Evolutionary conservation across 2,329 filamentous ascomycete genomes (phyloP).

Genomic region (Aspergillus pseudoglaucus): DNA sequence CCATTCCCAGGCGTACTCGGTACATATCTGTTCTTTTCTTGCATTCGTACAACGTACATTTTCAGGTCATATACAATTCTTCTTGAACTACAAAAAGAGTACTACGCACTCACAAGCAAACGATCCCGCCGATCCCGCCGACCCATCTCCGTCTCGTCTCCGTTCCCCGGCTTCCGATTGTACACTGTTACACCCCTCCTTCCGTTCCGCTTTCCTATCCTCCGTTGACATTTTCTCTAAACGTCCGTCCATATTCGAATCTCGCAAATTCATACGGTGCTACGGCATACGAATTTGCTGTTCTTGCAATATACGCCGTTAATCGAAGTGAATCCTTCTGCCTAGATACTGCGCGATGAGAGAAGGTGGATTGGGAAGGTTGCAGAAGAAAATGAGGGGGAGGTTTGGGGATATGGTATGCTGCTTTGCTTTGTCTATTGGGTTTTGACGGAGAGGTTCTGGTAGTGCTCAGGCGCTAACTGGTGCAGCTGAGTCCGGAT

Average conservation of each 20-base stretch:
- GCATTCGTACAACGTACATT: too few species aligned
- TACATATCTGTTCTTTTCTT: too few species aligned
- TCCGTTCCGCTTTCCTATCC: background rate
- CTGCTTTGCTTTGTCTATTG: slow-evolving; percentile 3
- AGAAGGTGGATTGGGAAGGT: slow-evolving; percentile 21
- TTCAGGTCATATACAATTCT: too few species aligned
- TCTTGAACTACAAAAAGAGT: too few species aligned
- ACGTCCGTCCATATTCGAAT: too few species aligned
- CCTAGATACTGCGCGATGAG: slow-evolving; percentile 10
- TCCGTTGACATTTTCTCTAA: background rate
- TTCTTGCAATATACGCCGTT: background rate
- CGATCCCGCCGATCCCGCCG: too few species aligned
- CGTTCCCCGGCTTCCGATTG: background rate
- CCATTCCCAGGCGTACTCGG: too few species aligned
- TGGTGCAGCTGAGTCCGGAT: slow-evolving; percentile 49
- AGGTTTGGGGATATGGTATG: slow-evolving; percentile 32
- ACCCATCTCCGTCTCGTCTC: too few species aligned
- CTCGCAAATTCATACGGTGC: too few species aligned
- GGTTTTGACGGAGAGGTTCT: background rate
- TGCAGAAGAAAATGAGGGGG: slow-evolving; percentile 32
- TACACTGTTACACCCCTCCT: background rate
- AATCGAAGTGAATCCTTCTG: background rate
- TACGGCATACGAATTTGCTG: too few species aligned
- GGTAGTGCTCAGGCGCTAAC: slow-evolving; percentile 11
- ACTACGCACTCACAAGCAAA: too few species aligned